Conservation (phyloP, 805 yeast genomes). For the Zygosaccharomyces lentus region DNA sequence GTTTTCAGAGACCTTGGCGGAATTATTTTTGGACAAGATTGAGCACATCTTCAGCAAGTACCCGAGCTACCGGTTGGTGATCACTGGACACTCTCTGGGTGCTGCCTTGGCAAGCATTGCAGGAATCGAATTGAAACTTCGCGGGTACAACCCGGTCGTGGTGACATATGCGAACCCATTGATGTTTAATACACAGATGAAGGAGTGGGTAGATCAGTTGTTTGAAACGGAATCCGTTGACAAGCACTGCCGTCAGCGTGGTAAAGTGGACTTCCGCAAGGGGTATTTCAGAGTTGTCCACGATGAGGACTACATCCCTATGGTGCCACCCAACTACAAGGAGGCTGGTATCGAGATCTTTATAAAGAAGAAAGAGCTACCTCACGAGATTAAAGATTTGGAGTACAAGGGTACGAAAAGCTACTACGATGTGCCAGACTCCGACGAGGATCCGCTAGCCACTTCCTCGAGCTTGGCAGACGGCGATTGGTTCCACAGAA, state of each 20-base stretch:
- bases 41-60: constrained; percentile 34
- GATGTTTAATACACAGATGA: constrained; percentile 51
- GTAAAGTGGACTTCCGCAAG: constrained; percentile 25
- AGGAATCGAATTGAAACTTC: constrained; percentile 55
- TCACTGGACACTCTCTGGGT: constrained; percentile 74
- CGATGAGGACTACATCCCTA: constrained; percentile 54
- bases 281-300: constrained; percentile 57
- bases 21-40: constrained; percentile 37
- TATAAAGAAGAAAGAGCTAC: constrained; percentile 38
- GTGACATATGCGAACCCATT: constrained; percentile 63
- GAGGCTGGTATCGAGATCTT: constrained; percentile 52
- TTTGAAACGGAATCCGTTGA: constrained; percentile 41
- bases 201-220: constrained; percentile 47
- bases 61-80: constrained; percentile 47
- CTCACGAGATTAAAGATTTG: constrained; percentile 29
- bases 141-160: constrained; percentile 52
- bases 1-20: constrained; percentile 42
- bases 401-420: constrained; percentile 23
- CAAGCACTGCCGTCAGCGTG: constrained; percentile 18
- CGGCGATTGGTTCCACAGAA: constrained; percentile 31
- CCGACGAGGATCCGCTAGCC: constrained; percentile 7
- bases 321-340: constrained; percentile 49
- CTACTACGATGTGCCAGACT: constrained; percentile 5
- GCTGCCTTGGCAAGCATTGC: constrained; percentile 64
- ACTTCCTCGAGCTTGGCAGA: constrained; percentile 1